Evolutionary conservation across 257 asterid species (phyloP).

Genomic region (Solanum clarkiae): DNA sequence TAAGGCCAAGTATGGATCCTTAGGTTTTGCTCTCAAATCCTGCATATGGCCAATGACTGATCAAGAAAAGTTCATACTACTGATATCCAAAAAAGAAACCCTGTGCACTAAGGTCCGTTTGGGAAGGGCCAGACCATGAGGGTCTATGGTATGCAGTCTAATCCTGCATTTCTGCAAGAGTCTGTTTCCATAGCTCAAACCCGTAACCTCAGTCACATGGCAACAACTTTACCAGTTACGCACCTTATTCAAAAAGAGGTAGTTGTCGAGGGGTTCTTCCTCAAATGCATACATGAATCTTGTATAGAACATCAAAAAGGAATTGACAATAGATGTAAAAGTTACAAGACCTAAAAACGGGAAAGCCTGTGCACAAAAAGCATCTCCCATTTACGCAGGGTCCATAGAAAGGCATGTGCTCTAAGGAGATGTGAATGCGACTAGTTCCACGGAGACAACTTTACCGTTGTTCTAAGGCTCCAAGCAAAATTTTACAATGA

Average conservation of each 20-base stretch:
- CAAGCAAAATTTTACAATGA: background rate
- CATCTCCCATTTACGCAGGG: background rate
- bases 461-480: background rate
- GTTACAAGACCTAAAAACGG: background rate
- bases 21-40: conserved; percentile 54
- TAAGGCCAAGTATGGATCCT: conserved; percentile 41
- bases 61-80: background rate
- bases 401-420: background rate
- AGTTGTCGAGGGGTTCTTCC: background rate
- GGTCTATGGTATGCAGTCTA: background rate
- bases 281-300: background rate
- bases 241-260: background rate
- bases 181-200: background rate
- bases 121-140: background rate
- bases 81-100: background rate
- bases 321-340: background rate
- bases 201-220: background rate
- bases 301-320: no score
- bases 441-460: background rate
- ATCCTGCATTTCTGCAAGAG: background rate
- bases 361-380: background rate
- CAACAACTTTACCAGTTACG: background rate
- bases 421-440: background rate
- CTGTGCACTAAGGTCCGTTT: background rate
- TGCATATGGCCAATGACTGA: conserved; percentile 7